Percentiles rank a stretch among this genome's conserved stretches.
Evolutionary conservation across 2,329 filamentous ascomycete genomes (phyloP).

Genomic region (Ophiosphaerella herpotricha): DNA sequence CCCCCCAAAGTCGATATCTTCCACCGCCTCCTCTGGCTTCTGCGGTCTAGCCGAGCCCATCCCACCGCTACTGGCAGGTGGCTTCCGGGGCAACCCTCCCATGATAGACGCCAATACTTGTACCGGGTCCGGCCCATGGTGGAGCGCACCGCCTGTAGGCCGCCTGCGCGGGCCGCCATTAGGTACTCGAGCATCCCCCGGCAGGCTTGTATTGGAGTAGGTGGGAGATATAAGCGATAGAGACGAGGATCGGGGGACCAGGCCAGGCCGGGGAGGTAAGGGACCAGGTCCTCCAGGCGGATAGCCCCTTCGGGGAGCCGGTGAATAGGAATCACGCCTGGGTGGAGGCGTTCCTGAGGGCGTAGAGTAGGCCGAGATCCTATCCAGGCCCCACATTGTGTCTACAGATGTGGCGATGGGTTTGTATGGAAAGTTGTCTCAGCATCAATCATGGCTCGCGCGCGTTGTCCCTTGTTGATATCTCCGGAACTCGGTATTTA

Average conservation of each 20-base stretch:
- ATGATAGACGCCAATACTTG: conserved; percentile 69
- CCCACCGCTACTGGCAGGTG: conserved; percentile 14
- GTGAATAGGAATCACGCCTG: conserved; percentile 71
- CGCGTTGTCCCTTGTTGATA: background rate
- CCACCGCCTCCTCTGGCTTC: conserved; percentile 56
- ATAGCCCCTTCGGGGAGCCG: conserved; percentile 71
- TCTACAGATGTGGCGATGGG: background rate
- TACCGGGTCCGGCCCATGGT: conserved; percentile 69
- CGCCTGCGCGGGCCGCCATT: conserved; percentile 73
- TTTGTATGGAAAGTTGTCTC: background rate
- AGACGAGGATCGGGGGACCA: conserved; percentile 74
- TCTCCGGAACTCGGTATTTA: conserved; percentile 13
- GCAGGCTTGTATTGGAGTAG: conserved; percentile 76
- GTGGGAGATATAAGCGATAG: conserved; percentile 73
- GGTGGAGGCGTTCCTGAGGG: conserved; percentile 65
- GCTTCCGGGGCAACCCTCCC: conserved; percentile 47
- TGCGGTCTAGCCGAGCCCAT: conserved; percentile 42
- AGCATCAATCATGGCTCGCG: conserved; percentile 1
- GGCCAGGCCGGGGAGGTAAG: conserved; percentile 68
- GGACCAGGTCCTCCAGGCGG: conserved; percentile 70
- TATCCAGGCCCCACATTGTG: conserved; percentile 82
- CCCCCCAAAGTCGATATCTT: conserved; percentile 77
- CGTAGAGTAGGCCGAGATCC: conserved; percentile 74
- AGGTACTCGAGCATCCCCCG: conserved; percentile 64
- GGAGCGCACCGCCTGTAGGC: conserved; percentile 54